Evolutionary conservation across 805 yeast species (phyloP), one percentile per base, ranked within the genome.

Genomic region (Cyberlindnera misumaiensis): DNA sequence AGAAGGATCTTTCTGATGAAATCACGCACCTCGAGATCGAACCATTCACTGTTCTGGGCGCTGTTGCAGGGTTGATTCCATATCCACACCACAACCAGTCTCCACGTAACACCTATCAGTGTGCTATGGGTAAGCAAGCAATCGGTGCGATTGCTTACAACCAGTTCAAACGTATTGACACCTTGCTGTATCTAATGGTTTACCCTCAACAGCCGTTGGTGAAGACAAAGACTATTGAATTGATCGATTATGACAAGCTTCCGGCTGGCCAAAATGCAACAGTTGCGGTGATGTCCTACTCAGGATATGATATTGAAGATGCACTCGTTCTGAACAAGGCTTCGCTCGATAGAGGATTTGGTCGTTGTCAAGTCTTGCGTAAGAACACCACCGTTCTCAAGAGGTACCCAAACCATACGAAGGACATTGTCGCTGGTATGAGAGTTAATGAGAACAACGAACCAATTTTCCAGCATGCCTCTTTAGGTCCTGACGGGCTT

Each of bases 171-270:
- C 80, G 98, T 62, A 90, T 93, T 49, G 98, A 93, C 57, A 93
- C 98, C 1, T 65, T 93, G 55, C 68, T 93, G 47, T 93, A 93
- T 56, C 70, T 93, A 47, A 85, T 93, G 96, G 95, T 88, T n/a
- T 93, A 93, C 58, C 98, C 98, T 4, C 97, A 93, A 64, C 97
- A 93, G 60, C 98, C 98, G 0, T 86, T 93, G 97, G 98, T 93
- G 20, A 93, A 93, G 65, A 88, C 97, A 4, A 86, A 88, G 59
- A 93, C 98, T 0, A 93, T 93, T 49, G 98, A 93, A 64, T 70
- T 93, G 45, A 90, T 93, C 47, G 84, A 90, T 45, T 93, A 93
- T 59, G 98, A 93, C 63, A 89, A 93, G 59, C 69, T 93, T 30
- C 98, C 98, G 4, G 98, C 98, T 4, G 98, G 98, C 7, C 98